These are phyloP conservation scores for Tilletiopsis washingtonensis DNA, from an alignment of 1,284 basidiomycete genomes.

Conservation along the genomic window DNA sequence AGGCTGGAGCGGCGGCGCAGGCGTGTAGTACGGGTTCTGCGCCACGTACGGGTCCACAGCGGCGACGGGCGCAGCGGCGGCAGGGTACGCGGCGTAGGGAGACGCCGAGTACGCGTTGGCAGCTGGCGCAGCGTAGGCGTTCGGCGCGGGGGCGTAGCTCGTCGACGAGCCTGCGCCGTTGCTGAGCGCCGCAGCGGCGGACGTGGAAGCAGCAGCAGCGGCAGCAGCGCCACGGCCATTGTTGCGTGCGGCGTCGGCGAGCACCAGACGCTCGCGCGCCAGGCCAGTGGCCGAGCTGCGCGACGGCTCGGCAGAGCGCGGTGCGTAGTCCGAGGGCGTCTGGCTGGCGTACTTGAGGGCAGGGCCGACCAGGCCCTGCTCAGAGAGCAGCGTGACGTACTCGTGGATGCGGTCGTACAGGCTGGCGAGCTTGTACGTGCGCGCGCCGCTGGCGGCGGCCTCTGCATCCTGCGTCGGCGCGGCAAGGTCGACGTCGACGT, in stretches of 20 bases:
- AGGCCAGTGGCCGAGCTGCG: background rate
- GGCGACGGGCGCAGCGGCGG: slow-evolving; percentile 50
- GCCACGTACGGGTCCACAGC: no score
- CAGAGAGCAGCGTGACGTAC: slow-evolving; percentile 83
- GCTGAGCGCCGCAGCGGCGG: slow-evolving; percentile 3
- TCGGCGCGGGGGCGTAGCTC: slow-evolving; percentile 1
- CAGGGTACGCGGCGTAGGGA: slow-evolving; percentile 17
- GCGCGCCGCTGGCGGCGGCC: slow-evolving; percentile 54
- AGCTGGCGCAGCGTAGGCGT: slow-evolving; percentile 3
- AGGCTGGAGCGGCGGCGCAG: no score
- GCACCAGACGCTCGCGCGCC: slow-evolving; percentile 16
- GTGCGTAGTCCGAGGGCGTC: slow-evolving; percentile 69
- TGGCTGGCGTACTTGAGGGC: slow-evolving; percentile 73
- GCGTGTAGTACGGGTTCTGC: no score
- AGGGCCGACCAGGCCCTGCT: slow-evolving; percentile 77
- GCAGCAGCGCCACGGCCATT: slow-evolving; percentile 11
- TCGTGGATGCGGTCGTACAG: slow-evolving; percentile 92
- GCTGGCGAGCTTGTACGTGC: slow-evolving; percentile 71
- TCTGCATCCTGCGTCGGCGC: slow-evolving; percentile 50
- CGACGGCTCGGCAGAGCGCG: background rate
- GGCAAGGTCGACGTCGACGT: slow-evolving; percentile 70
- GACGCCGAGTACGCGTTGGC: slow-evolving; percentile 5
- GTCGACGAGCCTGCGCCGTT: background rate
- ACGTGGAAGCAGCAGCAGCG: slow-evolving; percentile 11
- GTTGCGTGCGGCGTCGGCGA: slow-evolving; percentile 24